Evolutionary conservation across 257 asterid genomes (phyloP), one percentile per base, ranked within the genome.

Genomic region (Galeopsis tetrahit): DNA sequence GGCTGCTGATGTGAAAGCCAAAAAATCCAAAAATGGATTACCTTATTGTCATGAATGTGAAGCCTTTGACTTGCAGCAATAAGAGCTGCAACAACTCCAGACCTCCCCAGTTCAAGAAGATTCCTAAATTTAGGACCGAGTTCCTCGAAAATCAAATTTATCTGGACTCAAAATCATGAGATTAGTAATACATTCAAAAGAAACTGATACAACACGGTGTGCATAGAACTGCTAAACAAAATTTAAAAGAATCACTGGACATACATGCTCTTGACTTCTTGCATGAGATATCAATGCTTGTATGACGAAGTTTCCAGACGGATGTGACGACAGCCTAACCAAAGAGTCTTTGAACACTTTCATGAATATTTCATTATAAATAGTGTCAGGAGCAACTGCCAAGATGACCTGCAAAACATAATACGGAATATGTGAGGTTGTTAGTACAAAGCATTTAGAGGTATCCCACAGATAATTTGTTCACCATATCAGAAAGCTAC

Each of bases 31-130:
- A 64, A 53, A 75, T 21, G 74, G 48, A 60, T 73, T 52, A 88
- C 96, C 97, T 89, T 76, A 10, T 60, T 82, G 78, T 84, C 97
- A 73, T 82, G 79, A 70, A 78, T 80, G 65, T 88, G 87, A 71
- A 88, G 96, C 77, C 87, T 90, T 80, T 92, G 92, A 76, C 90
- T 77, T 70, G 96, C 89, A 73, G 93, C 97, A 80, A 95, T 70
- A 64, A 95, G 75, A 73, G 96, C 91, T 55, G 97, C 99, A 79
- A 92, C 85, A 70, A 95, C 99, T 76, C 99, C 99, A 80, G 91
- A 68, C 80, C 80, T 85, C 58, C 97, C 97, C 87, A 83, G 79
- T 77, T 87, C 96, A 9, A 95, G 78, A 76, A 95, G 99, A 75
- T 84, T 75, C 78, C 78, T 73, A 70, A 92, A 85, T 67, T 82